Base-by-base conservation (phyloP, 2,329 filamentous ascomycete species). In the Hymenoscyphus occultus region DNA sequence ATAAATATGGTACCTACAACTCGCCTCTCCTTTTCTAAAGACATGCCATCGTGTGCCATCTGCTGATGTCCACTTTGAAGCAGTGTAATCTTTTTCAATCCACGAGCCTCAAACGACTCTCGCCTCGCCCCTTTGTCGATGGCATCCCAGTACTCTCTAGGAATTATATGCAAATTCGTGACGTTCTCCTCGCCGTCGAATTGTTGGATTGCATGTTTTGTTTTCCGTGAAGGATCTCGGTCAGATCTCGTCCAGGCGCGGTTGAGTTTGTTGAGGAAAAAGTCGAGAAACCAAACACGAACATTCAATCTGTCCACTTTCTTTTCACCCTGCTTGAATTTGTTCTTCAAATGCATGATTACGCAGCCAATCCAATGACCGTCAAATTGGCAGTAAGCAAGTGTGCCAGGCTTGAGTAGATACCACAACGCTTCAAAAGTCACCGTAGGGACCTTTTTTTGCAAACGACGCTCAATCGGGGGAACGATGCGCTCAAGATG, bases 321-420 rank as follows among this genome's bases (percentile, higher is more conserved):
- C 51, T 10, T 56, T 28, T 13, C 19, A 19, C 22, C 19, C 22
- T 19, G 5, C 13, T 31, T 9, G 12, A 12, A 14, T 22, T 56
- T 56, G 16, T 32, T 22, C 19, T 51, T 56, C 31, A 56, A 28
- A 32, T 32, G 7, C 51, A 56, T 56, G 28, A 56, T 16, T 5
- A 56, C 19, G 31, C 51, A 56, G 31, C 51, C 51, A 32, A 56
- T 31, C 51, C 51, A 56, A 28, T 56, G 22, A 56, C 31, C 51
- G 22, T 56, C n/a, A 22, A 28, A 56, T 19, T 56, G 51, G 51
- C 51, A 56, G 19, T 56, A 56, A 7, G 51, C 51, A 56, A 56
- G 28, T 31, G 51, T 56, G 1, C 51, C 51, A 31, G 51, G 51
- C 22, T 14, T 31, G 19, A 56, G 51, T 12, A 56, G 9, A 56